Evolutionary conservation across 108 stramenopile species (phyloP), one percentile per base, ranked within the genome.

Genomic region (Aurantiochytrium sp.): DNA sequence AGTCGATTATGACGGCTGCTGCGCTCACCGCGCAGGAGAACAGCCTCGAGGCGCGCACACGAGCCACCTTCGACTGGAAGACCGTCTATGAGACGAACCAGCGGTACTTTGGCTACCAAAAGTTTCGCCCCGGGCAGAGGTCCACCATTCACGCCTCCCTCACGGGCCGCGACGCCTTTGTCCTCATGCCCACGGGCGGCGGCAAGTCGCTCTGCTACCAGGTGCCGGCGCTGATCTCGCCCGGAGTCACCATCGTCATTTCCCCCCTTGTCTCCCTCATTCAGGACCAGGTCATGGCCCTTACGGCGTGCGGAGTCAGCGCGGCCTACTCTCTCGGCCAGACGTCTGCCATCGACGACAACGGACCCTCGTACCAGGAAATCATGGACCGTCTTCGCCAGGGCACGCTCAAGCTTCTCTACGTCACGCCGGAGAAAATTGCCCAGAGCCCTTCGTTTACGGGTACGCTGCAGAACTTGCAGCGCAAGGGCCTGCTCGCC

Each of bases 151-250:
- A 96, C 87, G 92, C 94, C 88, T 97, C 97, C 48, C 91, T 99
- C 89, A 59, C 88, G 52, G 96, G 96, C 3, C 87, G 92, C 41
- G 99, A 99, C 89, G 96, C 95, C 37, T 98, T 99, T 88, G 97
- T 98, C 10, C 91, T 99, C 55, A 98, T 99, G 97, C 97, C 97
- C 1, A 99, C 99, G 4, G 99, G 98, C 12, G 99, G 98, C 21
- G 98, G 98, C 4, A 99, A 99, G 93, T 90, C 89, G 12, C 88
- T 98, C n/a, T 97, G 97, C 90, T 98, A 98, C 91, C 87, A 88
- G 52, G 69, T 87, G 10, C 59, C 55, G 5, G 39, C 32, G 69
- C 65, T 69, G 6, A 96, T 96, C 86, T 93, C 93, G 73, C 96
- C 96, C 2, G 98, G 98, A 5, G 55, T 98, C 34, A 90, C 97